Evolutionary conservation across 352 stramenopile genomes (phyloP), one percentile per base, ranked within the genome.

Genomic region (Globisporangium splendens): DNA sequence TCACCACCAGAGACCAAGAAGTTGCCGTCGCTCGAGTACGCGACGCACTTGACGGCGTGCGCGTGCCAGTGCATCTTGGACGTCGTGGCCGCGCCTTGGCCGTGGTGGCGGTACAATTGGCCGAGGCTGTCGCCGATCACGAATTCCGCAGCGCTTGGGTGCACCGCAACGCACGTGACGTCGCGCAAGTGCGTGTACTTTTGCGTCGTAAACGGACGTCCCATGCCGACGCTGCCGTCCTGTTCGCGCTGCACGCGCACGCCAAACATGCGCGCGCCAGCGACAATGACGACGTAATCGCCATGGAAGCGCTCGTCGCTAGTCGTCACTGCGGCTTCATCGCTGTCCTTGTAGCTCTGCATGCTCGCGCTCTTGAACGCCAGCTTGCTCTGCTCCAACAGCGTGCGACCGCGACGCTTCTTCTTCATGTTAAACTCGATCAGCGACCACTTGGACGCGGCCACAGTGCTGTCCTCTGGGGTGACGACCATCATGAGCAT

Each of bases 21-120:
- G 31, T 85, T 74, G 42, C 87, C 85, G 56, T 96, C 73, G 33
- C 61, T 73, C 24, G 83, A 86, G 74, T 93, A 96, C 49, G 71
- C 63, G 3, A 96, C 31, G 38, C 77, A 90, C 49, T 69, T 59
- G 13, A 96, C 83, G 1, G 78, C 74, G 50, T 96, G 85, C 28
- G 88, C 73, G 61, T 96, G 88, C 88, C 88, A 96, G 65, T 96
- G 88, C 67, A 93, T 74, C 62, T 81, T 88, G 35, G 79, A 69
- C 0, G 64, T 74, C 11, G 68, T 75, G 2, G 54, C 49, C 1
- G 38, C n/a, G 5, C 24, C 54, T 7, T 62, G 51, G 14, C 68
- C 54, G 46, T 83, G 59, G 63, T 76, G 86, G 1, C 77, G 72
- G 56, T 79, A 79, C 44, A 95, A 84, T 65, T 92, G 81, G 14